phyloP scores from a whole-genome alignment of 2,329 filamentous ascomycete species.

The Scleromitrula shiraiana region DNA sequence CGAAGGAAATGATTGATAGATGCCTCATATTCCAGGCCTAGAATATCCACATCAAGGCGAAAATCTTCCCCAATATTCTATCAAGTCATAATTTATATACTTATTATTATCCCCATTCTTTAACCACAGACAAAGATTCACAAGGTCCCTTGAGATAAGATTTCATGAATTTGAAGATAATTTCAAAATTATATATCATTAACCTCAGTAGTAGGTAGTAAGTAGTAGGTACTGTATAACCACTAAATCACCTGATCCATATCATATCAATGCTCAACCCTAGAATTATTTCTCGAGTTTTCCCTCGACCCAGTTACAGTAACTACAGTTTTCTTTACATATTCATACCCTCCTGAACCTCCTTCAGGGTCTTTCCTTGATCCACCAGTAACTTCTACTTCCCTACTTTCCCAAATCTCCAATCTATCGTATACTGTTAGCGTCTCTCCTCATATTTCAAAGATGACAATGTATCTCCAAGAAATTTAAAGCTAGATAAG shows the following conservation, averaged over 20 bases:
- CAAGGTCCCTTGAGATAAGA: no score
- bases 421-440: not conserved
- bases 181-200: no score
- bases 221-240: not conserved
- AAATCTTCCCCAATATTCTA: no score
- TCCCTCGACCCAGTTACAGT: not conserved
- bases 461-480: not conserved
- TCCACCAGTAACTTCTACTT: not conserved
- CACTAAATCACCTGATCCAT: not conserved
- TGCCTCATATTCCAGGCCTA: no score
- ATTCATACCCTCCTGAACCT: not conserved
- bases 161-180: no score
- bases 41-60: no score
- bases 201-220: no score
- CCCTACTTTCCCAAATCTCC: slow-evolving; percentile 6
- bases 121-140: no score
- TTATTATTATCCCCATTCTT: no score
- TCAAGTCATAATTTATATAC: no score
- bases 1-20: no score
- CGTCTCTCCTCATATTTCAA: not conserved
- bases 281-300: not conserved
- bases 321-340: not conserved
- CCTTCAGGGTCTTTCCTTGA: not conserved
- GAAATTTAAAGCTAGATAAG: not conserved
- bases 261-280: not conserved